Evolutionary conservation across 441 rosid genomes (phyloP).

Genomic region (Euphorbia corollata): DNA sequence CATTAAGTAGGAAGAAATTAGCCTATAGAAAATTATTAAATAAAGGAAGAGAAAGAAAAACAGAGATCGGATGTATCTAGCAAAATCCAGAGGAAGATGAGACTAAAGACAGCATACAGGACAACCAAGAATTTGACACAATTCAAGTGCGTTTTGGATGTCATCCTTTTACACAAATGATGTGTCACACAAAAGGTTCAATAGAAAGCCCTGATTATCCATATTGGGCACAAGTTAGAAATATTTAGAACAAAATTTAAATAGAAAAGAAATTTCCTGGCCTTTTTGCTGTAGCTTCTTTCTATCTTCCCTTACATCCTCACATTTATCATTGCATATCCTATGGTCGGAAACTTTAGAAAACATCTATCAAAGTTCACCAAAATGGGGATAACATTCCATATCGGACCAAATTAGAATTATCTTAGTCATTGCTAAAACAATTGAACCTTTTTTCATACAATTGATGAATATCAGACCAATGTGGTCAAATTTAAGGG

Average conservation of each 20-base stretch:
- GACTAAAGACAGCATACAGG: not conserved
- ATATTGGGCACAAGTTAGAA: not conserved
- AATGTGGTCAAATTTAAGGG: not conserved
- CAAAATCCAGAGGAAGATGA: not conserved
- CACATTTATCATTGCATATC: not conserved
- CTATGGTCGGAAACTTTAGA: not conserved
- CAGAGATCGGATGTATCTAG: not conserved
- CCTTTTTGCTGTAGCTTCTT: not conserved
- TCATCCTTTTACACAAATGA: not conserved
- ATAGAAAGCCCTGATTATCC: not conserved
- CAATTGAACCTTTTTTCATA: not conserved
- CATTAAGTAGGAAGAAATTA: slow-evolving; percentile 21
- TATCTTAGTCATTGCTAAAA: too few relatives aligned
- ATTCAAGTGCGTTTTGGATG: not conserved
- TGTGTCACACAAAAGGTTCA: not conserved
- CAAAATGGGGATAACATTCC: not conserved
- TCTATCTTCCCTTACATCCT: not conserved
- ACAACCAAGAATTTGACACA: not conserved
- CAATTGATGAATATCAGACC: not conserved
- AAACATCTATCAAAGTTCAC: not conserved
- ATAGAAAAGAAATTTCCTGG: not conserved
- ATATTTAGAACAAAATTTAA: not conserved
- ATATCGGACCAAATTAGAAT: not conserved
- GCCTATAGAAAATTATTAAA: not conserved
- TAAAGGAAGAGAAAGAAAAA: not conserved